A percentile compares a stretch with the other conserved stretches of the same genome.
Conservation (phyloP, 495 filamentous ascomycete species). For the Aspergillus kassunensis region DNA sequence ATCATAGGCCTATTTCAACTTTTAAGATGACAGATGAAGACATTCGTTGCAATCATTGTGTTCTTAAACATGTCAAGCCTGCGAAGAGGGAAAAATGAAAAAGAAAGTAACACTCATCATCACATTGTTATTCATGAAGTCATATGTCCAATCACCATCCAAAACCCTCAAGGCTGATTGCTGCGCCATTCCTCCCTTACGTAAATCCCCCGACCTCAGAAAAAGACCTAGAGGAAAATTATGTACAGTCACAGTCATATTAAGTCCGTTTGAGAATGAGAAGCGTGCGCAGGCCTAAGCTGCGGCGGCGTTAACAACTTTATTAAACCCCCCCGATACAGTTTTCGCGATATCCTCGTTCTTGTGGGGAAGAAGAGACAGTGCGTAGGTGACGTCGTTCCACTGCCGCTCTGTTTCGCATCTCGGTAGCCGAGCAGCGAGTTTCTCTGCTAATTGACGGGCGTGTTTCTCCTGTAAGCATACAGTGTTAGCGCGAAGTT, state of each 20-base stretch:
- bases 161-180: not conserved
- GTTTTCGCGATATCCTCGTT: constrained; percentile 93
- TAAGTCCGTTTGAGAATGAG: not conserved
- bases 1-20: too few species aligned
- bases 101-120: too few species aligned
- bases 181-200: constrained; percentile 4
- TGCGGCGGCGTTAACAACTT: constrained; percentile 67
- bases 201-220: not conserved
- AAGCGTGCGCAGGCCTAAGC: not conserved
- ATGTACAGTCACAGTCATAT: not conserved
- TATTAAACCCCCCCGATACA: constrained; percentile 73
- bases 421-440: constrained; percentile 78
- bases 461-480: constrained; percentile 85
- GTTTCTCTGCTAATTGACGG: constrained; percentile 88
- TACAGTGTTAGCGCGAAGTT: not conserved
- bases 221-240: not conserved
- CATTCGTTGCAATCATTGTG: too few species aligned
- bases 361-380: constrained; percentile 89
- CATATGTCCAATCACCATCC: not conserved
- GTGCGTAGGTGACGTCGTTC: constrained; percentile 91
- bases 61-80: not conserved
- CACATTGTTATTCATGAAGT: not conserved
- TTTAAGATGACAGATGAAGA: too few species aligned
- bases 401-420: constrained; percentile 94
- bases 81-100: too few species aligned